Base-by-base conservation (phyloP, 345 rosid genomes). In the Boechera divaricarpa region DNA sequence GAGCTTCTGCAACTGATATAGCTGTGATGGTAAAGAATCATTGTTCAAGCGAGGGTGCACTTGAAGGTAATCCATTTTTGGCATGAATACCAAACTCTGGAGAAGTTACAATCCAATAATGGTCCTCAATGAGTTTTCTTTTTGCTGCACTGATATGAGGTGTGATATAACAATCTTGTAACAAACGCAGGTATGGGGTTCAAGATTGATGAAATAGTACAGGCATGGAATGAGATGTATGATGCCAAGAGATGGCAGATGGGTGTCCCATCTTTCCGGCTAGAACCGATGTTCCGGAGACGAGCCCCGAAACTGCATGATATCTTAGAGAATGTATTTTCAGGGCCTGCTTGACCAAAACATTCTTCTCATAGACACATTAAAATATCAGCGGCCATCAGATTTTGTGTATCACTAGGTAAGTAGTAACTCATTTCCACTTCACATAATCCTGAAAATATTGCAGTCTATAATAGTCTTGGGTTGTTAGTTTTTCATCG, bases 141-240 rank as follows among this genome's bases (percentile, higher is more conserved):
- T 51, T 52, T 26, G 28, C 32, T 18, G 6, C 6, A 47, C 9
- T 15, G 56, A 36, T 47, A 47, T 54, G 36, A 21, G 16, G 56
- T 63, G 48, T 76, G 70, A 32, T 15, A 42, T 77, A 71, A 62
- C 63, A 45, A 63, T 11, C 45, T 51, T 60, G 67, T 44, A 32
- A 75, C 41, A 53, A 45, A 42, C 10, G 70, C 85, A 84, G 97
- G 91, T 82, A 80, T 91, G 83, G 97, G 98, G 55, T 95, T 93
- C 88, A 91, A 93, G 86, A 89, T 95, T 54, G 97, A 93, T 68
- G 99, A 95, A 82, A 91, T 95, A 69, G 94, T 95, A 53, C 94
- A 91, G 85, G 99, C 99, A 47, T 95, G 99, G 98, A 95, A 91
- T 83, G 99, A 95, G 76, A 93, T 93, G 98, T 93, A 93, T 83